Conservation (phyloP, 768 basidiomycete species). For the Pholiota conissans region DNA sequence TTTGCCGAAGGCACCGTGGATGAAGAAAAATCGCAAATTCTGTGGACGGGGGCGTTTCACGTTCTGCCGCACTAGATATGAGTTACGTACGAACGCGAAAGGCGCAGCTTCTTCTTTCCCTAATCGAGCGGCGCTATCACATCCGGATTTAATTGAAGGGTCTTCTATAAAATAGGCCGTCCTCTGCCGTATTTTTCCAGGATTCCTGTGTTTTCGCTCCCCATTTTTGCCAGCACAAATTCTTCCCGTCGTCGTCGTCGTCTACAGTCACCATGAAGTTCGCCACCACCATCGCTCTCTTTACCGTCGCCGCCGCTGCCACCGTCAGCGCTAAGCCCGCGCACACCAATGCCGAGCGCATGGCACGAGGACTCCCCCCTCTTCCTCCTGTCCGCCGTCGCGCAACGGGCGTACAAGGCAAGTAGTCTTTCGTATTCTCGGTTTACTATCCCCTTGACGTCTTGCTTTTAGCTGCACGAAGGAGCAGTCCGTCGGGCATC, state of each 20-base stretch:
- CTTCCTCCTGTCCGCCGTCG: constrained; percentile 40
- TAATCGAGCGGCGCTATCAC: not conserved
- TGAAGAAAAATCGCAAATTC: not conserved
- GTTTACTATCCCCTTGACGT: not conserved
- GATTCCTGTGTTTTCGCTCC: not conserved
- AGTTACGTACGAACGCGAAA: not conserved
- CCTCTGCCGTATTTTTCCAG: not conserved
- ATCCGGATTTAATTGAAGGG: not conserved
- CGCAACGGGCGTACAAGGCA: constrained; percentile 28
- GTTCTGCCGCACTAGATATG: not conserved
- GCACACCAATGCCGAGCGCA: constrained; percentile 53
- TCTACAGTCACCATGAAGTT: constrained; percentile 11
- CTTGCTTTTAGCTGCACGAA: constrained; percentile 33
- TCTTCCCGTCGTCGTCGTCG: not conserved
- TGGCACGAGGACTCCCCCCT: constrained; percentile 55
- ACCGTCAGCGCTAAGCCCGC: constrained; percentile 30
- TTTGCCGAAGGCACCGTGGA: not conserved
- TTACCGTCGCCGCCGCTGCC: constrained; percentile 36
- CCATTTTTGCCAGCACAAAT: not conserved
- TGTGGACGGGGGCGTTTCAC: not conserved
- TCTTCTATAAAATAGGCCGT: not conserved
- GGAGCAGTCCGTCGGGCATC: constrained; percentile 32
- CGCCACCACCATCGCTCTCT: constrained; percentile 35
- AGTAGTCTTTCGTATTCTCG: constrained; percentile 24
- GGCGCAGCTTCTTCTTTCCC: not conserved